Conservation (phyloP, 2,329 filamentous ascomycete species). For the Alternaria burnsii region DNA sequence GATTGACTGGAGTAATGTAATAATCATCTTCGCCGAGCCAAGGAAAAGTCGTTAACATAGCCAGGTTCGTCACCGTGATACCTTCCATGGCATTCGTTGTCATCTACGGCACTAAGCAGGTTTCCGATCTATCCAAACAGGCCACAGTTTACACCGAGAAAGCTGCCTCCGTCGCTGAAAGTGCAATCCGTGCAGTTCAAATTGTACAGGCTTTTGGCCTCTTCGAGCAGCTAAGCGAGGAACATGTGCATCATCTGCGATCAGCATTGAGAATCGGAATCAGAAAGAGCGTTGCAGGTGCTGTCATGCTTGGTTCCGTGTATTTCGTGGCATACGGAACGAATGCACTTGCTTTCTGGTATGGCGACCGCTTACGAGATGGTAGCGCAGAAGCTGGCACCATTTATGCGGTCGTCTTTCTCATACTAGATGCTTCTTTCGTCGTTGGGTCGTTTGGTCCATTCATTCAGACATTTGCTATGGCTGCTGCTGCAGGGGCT, state of each 20-base stretch:
- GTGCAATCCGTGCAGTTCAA: slow-evolving; percentile 56
- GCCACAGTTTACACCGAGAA: slow-evolving; percentile 52
- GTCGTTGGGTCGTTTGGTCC: slow-evolving; percentile 70
- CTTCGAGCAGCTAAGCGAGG: slow-evolving; percentile 50
- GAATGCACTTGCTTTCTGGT: slow-evolving; percentile 58
- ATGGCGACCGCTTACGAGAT: slow-evolving; percentile 47
- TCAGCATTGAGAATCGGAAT: slow-evolving; percentile 49
- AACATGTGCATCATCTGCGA: slow-evolving; percentile 48
- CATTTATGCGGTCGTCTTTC: slow-evolving; percentile 70
- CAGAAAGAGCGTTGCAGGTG: slow-evolving; percentile 53
- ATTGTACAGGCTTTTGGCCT: slow-evolving; percentile 60
- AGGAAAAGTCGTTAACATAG: slow-evolving; percentile 7
- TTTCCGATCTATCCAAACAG: slow-evolving; percentile 53
- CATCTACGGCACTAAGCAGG: slow-evolving; percentile 52
- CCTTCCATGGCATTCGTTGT: slow-evolving; percentile 58
- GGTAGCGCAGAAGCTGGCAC: slow-evolving; percentile 56
- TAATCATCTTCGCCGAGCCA: background rate
- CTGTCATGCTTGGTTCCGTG: slow-evolving; percentile 54
- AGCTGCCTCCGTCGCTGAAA: slow-evolving; percentile 56
- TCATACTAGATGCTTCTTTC: slow-evolving; percentile 70
- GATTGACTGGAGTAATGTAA: slow-evolving; percentile 53
- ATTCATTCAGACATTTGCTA: slow-evolving; percentile 64
- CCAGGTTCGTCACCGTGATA: slow-evolving; percentile 56
- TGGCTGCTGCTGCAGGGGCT: slow-evolving; percentile 62
- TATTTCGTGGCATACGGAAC: slow-evolving; percentile 58